phyloP scores from a whole-genome alignment of 495 filamentous ascomycete species.

The Neurospora sp. region DNA sequence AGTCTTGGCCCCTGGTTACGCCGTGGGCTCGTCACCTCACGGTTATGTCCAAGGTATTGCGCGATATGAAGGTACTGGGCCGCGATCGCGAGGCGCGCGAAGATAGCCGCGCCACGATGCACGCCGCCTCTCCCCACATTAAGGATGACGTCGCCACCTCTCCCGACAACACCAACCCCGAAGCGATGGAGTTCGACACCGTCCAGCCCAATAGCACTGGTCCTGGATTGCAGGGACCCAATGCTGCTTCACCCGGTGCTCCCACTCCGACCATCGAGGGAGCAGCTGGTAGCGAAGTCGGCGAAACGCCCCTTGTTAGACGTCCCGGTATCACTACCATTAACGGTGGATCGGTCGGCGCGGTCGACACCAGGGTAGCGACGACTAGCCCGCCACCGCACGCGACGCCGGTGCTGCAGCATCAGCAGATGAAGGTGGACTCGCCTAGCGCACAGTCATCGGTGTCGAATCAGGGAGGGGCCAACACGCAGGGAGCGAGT shows the following conservation, averaged over 20 bases:
- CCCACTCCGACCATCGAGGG: slow-evolving; percentile 5
- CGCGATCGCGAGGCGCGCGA: slow-evolving; percentile 16
- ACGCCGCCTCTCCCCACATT: slow-evolving; percentile 24
- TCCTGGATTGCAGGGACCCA: slow-evolving; percentile 9
- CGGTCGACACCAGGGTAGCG: slow-evolving; percentile 23
- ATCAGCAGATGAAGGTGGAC: slow-evolving; percentile 22
- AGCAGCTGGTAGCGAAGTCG: slow-evolving; percentile 1
- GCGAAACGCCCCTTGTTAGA: slow-evolving; percentile 31
- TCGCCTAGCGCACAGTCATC: slow-evolving; percentile 28
- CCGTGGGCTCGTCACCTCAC: slow-evolving; percentile 40
- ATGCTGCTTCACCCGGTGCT: background rate
- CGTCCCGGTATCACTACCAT: slow-evolving; percentile 40
- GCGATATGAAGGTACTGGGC: slow-evolving; percentile 24
- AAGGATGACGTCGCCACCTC: slow-evolving; percentile 37
- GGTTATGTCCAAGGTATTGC: slow-evolving; percentile 40
- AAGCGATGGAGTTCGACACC: slow-evolving; percentile 38
- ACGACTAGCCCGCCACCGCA: slow-evolving; percentile 33
- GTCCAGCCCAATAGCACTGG: slow-evolving; percentile 5
- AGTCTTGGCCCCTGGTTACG: slow-evolving; percentile 39
- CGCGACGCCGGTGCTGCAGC: background rate
- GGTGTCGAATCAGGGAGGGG: slow-evolving; percentile 11
- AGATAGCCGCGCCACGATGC: slow-evolving; percentile 13
- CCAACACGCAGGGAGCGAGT: background rate
- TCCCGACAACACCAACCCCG: slow-evolving; percentile 28
- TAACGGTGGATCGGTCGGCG: slow-evolving; percentile 36